A percentile compares a stretch with the other conserved stretches of the same genome.
Conservation (phyloP, 305 asterid genomes). For the Plantago coronopus region DNA sequence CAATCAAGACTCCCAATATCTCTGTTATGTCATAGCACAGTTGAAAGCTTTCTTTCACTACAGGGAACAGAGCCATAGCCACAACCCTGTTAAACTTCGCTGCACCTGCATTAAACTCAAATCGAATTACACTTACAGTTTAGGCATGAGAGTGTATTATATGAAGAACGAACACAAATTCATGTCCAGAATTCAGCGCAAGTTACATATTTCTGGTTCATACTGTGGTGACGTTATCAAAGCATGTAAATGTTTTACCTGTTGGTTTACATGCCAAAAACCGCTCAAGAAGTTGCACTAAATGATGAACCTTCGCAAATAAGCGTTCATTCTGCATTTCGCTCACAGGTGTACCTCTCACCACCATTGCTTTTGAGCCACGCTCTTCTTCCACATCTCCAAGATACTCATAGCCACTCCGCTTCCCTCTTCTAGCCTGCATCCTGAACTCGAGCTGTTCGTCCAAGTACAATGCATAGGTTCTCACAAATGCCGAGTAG, state of each 20-base stretch:
- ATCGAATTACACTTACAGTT: slow-evolving; percentile 2
- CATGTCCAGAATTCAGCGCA: too few species aligned
- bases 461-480: slow-evolving; percentile 74
- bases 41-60: slow-evolving; percentile 78
- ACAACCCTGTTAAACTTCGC: slow-evolving; percentile 73
- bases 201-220: too few species aligned
- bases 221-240: too few species aligned
- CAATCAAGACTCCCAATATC: slow-evolving; percentile 59
- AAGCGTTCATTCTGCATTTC: slow-evolving; percentile 62
- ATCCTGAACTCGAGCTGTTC: slow-evolving; percentile 75
- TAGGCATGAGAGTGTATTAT: not conserved
- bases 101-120: slow-evolving; percentile 38
- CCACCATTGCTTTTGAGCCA: slow-evolving; percentile 32
- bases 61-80: slow-evolving; percentile 63
- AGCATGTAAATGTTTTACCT: slow-evolving; percentile 34
- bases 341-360: slow-evolving; percentile 42
- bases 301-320: slow-evolving; percentile 56
- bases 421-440: slow-evolving; percentile 63
- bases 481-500: slow-evolving; percentile 80
- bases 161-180: not conserved
- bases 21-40: slow-evolving; percentile 68
- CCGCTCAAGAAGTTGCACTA: slow-evolving; percentile 78
- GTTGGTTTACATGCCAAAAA: slow-evolving; percentile 83
- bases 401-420: slow-evolving; percentile 34
- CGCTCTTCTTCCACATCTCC: slow-evolving; percentile 39